Conservation (phyloP, 192 early-diverging fungal species). For the Mortierella alpina region DNA sequence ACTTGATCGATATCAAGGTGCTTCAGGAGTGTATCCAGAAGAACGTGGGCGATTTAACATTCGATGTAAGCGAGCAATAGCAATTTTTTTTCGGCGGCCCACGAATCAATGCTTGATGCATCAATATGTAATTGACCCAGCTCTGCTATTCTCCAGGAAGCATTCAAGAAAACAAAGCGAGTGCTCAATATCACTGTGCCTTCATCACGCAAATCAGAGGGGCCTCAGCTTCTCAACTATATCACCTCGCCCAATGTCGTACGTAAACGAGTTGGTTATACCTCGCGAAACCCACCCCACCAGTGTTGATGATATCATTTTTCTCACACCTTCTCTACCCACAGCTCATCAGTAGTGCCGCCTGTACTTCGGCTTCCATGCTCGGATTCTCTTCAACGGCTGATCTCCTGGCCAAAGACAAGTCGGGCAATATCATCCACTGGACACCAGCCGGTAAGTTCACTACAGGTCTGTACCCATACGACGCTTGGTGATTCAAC, state of each 20-base stretch:
- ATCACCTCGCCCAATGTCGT: slow-evolving; percentile 84
- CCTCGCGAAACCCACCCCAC: neutral
- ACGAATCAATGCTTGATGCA: neutral
- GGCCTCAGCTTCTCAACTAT: slow-evolving; percentile 80
- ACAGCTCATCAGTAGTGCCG: slow-evolving; percentile 81
- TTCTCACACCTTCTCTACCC: neutral
- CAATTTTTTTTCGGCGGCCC: neutral
- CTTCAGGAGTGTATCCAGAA: slow-evolving; percentile 75
- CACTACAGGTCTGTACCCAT: neutral
- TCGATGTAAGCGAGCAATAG: slow-evolving; percentile 56
- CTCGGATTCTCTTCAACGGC: slow-evolving; percentile 75
- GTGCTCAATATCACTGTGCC: slow-evolving; percentile 85
- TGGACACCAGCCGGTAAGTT: slow-evolving; percentile 71
- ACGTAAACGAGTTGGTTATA: slow-evolving; percentile 16
- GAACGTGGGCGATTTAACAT: slow-evolving; percentile 80
- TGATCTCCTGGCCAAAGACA: slow-evolving; percentile 78
- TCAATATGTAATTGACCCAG: neutral
- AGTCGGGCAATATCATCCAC: slow-evolving; percentile 69
- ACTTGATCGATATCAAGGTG: slow-evolving; percentile 80
- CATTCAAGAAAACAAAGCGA: slow-evolving; percentile 71
- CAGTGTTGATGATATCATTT: no score
- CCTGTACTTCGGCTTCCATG: slow-evolving; percentile 77
- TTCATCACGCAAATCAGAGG: slow-evolving; percentile 77
- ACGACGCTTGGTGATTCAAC: neutral
- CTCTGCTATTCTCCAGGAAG: slow-evolving; percentile 62